A percentile compares a stretch with the other conserved stretches of the same genome.
phyloP scores from a whole-genome alignment of 106 monocot species.

The Amphibolis antarctica region DNA sequence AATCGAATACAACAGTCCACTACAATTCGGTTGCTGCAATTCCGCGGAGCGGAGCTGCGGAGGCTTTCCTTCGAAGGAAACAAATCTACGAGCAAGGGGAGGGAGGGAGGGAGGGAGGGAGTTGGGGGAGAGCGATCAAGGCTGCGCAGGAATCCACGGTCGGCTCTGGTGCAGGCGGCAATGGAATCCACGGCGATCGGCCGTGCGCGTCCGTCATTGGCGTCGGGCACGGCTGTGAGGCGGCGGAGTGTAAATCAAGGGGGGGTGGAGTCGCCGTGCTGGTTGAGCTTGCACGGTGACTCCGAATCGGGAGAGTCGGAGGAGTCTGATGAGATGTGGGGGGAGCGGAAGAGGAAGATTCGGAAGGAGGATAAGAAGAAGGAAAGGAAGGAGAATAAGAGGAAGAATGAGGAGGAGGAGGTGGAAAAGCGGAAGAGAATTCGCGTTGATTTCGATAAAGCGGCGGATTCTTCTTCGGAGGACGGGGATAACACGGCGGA shows the following conservation, averaged over 20 bases:
- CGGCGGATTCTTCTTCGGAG: neutral
- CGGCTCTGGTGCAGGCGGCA: too few species aligned
- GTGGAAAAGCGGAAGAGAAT: neutral
- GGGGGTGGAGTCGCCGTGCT: neutral
- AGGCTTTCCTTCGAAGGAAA: too few species aligned
- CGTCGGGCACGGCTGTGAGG: neutral
- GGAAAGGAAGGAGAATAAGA: neutral
- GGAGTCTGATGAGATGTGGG: constrained; percentile 8
- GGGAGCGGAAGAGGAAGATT: neutral
- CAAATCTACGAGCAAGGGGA: too few species aligned
- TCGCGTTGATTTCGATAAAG: neutral
- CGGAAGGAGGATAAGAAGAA: neutral
- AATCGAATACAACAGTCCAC: too few species aligned
- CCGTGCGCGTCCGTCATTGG: neutral
- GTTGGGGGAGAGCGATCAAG: too few species aligned
- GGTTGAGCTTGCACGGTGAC: neutral
- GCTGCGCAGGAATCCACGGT: too few species aligned
- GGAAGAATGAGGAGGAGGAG: neutral
- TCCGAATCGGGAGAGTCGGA: neutral
- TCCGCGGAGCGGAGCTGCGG: too few species aligned
- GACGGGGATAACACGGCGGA: neutral
- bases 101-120: too few species aligned
- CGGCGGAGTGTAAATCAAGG: neutral
- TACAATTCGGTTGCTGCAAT: too few species aligned
- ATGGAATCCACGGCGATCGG: too few species aligned